These are phyloP conservation scores for Fusarium zealandicum DNA, from an alignment of 2,329 filamentous ascomycete genomes.

Conservation along the genomic window DNA sequence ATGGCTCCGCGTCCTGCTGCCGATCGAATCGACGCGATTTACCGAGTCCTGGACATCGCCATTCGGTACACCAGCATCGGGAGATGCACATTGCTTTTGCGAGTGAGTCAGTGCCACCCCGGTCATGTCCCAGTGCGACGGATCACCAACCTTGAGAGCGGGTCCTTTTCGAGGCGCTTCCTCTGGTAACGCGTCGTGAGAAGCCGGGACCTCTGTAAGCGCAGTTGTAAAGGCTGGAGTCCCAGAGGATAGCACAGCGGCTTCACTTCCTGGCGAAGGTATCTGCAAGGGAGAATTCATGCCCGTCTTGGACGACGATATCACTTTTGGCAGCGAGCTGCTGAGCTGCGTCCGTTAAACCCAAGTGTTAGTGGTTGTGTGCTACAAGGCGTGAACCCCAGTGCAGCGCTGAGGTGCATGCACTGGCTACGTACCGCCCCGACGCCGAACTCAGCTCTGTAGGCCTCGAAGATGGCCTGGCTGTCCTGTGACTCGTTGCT, in stretches of 20 bases:
- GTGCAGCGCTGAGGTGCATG: conserved; percentile 13
- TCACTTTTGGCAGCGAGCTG: conserved; percentile 23
- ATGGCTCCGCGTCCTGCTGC: conserved; percentile 6
- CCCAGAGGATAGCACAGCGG: conserved; percentile 15
- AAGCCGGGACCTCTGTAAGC: conserved; percentile 6
- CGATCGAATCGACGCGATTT: conserved; percentile 23
- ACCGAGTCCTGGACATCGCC: conserved; percentile 16
- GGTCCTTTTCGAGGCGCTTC: conserved; percentile 26
- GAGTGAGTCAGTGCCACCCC: conserved; percentile 40
- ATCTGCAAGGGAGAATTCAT: conserved; percentile 5
- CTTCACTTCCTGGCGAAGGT: conserved; percentile 14
- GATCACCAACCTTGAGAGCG: conserved; percentile 33
- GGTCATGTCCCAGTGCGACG: conserved; percentile 36
- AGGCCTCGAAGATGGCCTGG: conserved; percentile 50
- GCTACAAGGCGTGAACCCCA: conserved; percentile 15
- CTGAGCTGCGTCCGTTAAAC: conserved; percentile 21
- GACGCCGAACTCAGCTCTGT: conserved; percentile 50
- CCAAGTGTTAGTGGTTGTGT: conserved; percentile 29
- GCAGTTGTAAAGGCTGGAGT: conserved; percentile 3
- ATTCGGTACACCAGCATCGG: conserved; percentile 15
- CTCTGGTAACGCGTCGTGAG: conserved; percentile 25
- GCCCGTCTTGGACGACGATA: conserved; percentile 4
- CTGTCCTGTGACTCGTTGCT: conserved; percentile 54
- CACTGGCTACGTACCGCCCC: conserved; percentile 49
- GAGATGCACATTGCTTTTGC: conserved; percentile 39